These are phyloP conservation scores for Pestalotiopsis sp. DNA, from an alignment of 2,329 filamentous ascomycete species.

Conservation along the genomic window DNA sequence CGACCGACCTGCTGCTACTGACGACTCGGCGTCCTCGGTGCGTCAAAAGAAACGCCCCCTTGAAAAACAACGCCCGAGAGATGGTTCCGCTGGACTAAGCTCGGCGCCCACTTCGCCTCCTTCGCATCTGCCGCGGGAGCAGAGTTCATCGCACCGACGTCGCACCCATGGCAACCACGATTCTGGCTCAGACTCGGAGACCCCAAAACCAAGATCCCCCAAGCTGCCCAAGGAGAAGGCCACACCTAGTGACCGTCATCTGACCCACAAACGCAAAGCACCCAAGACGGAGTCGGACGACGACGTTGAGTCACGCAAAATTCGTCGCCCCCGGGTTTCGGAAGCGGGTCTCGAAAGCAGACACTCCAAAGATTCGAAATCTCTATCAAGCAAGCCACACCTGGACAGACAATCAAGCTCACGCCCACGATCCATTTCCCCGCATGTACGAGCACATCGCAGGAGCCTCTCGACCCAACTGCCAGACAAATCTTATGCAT, in stretches of 20 bases:
- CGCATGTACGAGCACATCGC: slow-evolving; percentile 60
- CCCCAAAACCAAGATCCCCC: slow-evolving; percentile 44
- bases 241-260: slow-evolving; percentile 49
- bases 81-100: slow-evolving; percentile 59
- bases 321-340: slow-evolving; percentile 54
- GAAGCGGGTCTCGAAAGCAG: slow-evolving; percentile 43
- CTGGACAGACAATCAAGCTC: slow-evolving; percentile 34
- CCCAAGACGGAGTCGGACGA: slow-evolving; percentile 60
- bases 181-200: slow-evolving; percentile 61
- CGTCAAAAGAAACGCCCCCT: slow-evolving; percentile 55
- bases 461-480: slow-evolving; percentile 68
- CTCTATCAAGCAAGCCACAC: slow-evolving; percentile 33
- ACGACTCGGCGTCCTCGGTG: slow-evolving; percentile 27
- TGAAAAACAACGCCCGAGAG: slow-evolving; percentile 50
- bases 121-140: slow-evolving; percentile 34
- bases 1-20: slow-evolving; percentile 14
- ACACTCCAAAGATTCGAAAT: slow-evolving; percentile 31
- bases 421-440: slow-evolving; percentile 60
- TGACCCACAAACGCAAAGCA: slow-evolving; percentile 57
- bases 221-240: slow-evolving; percentile 52
- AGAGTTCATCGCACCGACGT: slow-evolving; percentile 35
- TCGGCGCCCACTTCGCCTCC: slow-evolving; percentile 61
- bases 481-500: slow-evolving; percentile 50
- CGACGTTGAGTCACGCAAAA: slow-evolving; percentile 56
- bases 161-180: slow-evolving; percentile 40